A percentile compares a stretch with the other conserved stretches of the same genome.
These are phyloP conservation scores for Alnus rubra DNA, from an alignment of 306 rosid species.

Conservation along the genomic window DNA sequence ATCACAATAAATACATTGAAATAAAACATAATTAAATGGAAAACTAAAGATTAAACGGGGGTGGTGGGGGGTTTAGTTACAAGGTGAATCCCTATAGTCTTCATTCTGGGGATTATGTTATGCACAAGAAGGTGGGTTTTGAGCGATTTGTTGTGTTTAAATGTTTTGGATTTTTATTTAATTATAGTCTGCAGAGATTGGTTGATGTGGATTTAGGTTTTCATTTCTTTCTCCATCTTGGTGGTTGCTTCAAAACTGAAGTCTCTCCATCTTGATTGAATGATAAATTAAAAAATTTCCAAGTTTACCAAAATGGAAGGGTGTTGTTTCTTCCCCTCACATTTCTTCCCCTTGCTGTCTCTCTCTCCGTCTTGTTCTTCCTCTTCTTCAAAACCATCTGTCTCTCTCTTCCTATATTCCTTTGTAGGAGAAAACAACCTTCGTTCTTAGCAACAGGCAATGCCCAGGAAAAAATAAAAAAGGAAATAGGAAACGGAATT, in stretches of 20 bases:
- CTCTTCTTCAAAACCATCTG: too few species aligned
- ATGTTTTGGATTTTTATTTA: not conserved
- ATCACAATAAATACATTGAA: too few species aligned
- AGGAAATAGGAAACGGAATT: too few species aligned
- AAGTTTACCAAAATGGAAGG: slow-evolving; percentile 10
- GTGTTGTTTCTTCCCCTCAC: slow-evolving; percentile 22
- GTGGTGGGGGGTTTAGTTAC: slow-evolving; percentile 50
- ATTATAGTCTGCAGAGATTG: not conserved
- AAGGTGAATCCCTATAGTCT: slow-evolving; percentile 84
- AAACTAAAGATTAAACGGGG: not conserved
- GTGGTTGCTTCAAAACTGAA: slow-evolving; percentile 7
- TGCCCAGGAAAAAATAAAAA: too few species aligned
- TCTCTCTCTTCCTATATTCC: too few species aligned
- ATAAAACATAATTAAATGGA: too few species aligned
- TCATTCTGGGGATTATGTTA: slow-evolving; percentile 86
- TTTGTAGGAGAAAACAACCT: too few species aligned
- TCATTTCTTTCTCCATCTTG: not conserved
- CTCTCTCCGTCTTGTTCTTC: too few species aligned
- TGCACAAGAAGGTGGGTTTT: slow-evolving; percentile 92
- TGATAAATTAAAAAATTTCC: not conserved
- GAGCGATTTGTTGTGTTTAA: slow-evolving; percentile 50
- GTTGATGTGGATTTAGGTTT: not conserved
- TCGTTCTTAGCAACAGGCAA: too few species aligned
- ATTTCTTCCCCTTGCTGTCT: too few species aligned
- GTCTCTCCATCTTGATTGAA: not conserved